Evolutionary conservation across 78 protist species (phyloP).

Genomic region (Capsaspora owczarzaki): DNA sequence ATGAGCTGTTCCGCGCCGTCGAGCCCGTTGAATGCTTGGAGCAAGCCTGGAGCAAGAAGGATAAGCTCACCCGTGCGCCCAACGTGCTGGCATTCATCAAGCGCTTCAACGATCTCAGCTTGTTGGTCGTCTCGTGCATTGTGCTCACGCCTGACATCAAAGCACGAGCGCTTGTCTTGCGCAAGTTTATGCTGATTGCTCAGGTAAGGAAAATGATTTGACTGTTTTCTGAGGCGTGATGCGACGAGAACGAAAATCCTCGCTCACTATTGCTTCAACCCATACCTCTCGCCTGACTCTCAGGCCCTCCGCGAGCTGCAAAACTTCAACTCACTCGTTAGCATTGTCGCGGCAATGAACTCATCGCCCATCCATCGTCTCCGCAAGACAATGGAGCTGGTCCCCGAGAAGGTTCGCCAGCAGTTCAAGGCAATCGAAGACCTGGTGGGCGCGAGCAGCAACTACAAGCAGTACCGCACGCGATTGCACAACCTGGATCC

Average conservation of each 20-base stretch:
- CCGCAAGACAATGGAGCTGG: constrained; percentile 48
- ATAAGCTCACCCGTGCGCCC: background rate
- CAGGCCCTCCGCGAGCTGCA: constrained; percentile 33
- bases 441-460: background rate
- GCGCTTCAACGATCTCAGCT: background rate
- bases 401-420: background rate
- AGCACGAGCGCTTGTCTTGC: background rate
- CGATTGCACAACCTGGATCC: background rate
- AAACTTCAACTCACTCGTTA: constrained; percentile 53
- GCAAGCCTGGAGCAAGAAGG: background rate
- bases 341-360: constrained; percentile 41
- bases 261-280: no score
- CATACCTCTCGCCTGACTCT: no score
- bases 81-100: background rate
- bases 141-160: background rate
- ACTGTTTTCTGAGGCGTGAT: no score
- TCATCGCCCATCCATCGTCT: constrained; percentile 45
- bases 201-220: no score
- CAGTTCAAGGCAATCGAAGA: background rate
- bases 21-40: background rate
- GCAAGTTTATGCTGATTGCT: background rate
- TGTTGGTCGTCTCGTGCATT: background rate
- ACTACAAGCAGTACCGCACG: background rate
- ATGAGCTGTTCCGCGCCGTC: background rate
- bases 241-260: no score